Evolutionary conservation across 768 basidiomycete species (phyloP).

Genomic region (Macrolepiota albuminosa): DNA sequence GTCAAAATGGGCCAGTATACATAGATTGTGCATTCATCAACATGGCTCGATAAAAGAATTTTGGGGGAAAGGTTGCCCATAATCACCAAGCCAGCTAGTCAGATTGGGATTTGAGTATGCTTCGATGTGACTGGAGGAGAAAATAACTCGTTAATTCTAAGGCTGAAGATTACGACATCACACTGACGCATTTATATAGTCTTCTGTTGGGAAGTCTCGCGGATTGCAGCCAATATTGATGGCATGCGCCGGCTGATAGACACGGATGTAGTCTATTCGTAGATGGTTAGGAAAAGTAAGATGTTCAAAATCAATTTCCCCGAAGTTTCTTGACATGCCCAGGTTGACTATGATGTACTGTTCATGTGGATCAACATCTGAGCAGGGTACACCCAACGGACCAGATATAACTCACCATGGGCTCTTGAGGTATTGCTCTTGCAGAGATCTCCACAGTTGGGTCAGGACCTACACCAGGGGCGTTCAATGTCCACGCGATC

Average conservation of each 20-base stretch:
- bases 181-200: conserved; percentile 57
- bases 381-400: neutral
- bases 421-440: conserved; percentile 71
- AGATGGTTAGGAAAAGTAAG: conserved; percentile 57
- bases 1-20: neutral
- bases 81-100: conserved; percentile 39
- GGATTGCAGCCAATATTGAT: conserved; percentile 71
- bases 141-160: neutral
- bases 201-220: conserved; percentile 50
- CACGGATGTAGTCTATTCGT: conserved; percentile 45
- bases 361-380: neutral
- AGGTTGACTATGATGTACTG: conserved; percentile 79
- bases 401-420: conserved; percentile 54
- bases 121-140: conserved; percentile 36
- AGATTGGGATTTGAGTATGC: conserved; percentile 66
- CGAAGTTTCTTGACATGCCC: conserved; percentile 79
- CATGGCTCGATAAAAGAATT: conserved; percentile 38
- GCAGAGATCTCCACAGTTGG: conserved; percentile 49
- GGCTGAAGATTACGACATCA: neutral
- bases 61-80: conserved; percentile 49
- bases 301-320: conserved; percentile 56
- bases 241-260: conserved; percentile 56
- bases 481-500: conserved; percentile 69
- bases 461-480: conserved; percentile 61
- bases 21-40: conserved; percentile 5